Evolutionary conservation across 2,329 filamentous ascomycete species (phyloP), one percentile per base, ranked within the genome.

Genomic region (Zymoseptoria brevis): DNA sequence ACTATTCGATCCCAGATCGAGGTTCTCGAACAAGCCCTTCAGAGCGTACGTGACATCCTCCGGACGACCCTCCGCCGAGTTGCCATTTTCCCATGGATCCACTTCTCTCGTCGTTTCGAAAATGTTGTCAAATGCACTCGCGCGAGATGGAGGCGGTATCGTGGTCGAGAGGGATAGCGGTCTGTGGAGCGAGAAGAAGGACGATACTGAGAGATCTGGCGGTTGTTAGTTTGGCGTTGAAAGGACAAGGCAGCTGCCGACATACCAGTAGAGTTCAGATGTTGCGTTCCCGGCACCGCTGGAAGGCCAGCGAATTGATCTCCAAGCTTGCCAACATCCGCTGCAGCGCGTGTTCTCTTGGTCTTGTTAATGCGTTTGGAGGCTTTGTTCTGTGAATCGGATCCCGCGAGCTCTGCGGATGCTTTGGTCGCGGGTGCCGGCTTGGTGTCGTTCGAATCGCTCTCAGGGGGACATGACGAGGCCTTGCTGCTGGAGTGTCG

Each of bases 181-280:
- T 62, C 94, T 87, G 76, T 99, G 90, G 66, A 96, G 87, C 63
- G 92, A 95, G 80, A 97, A 97, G 81, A 99, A 97, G 61, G 88
- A 88, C 7, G 93, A 94, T 52, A 96, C 80, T 64, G 88, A 87
- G 62, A 97, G 82, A 71, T 95, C 94, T 97, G 60, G 24, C 50
- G 22, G 53, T 26, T 8, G 16, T 53, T 53, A 53, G 51, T 29
- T 16, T 8, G 9, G 16, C 22, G 29, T 16, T n/a, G n/a, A 13
- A 30, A 24, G 21, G 19, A 7, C 52, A 19, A 7, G 21, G 56
- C 35, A 52, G 21, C 57, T 59, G 53, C 62, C 56, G 59, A 24
- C 56, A 52, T 60, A 68, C 66, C 66, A 52, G 52, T 56, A 19
- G 57, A 81, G 55, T 84, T 81, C 65, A 92, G 80, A 75, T 90